Percentiles rank a stretch among this genome's conserved stretches.
phyloP scores from a whole-genome alignment of 306 rosid genomes.

The Citrullus amarus region DNA sequence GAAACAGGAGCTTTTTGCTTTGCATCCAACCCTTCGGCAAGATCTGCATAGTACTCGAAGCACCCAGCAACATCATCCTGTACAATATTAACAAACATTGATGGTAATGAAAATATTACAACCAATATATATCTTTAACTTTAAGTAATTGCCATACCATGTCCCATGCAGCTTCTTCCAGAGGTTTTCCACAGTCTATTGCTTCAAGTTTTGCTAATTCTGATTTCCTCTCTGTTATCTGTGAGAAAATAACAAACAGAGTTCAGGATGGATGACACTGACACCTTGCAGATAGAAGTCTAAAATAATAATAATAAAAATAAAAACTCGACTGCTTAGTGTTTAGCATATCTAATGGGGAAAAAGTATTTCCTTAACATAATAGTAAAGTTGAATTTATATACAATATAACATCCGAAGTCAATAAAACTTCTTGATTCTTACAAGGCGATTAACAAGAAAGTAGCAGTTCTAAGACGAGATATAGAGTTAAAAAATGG shows the following conservation, averaged over 20 bases:
- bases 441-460: neutral
- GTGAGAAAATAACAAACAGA: constrained; percentile 3
- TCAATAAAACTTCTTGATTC: neutral
- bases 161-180: constrained; percentile 94
- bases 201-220: constrained; percentile 61
- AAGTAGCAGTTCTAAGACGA: neutral
- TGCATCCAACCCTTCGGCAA: constrained; percentile 82
- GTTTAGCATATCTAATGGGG: neutral
- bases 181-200: constrained; percentile 76
- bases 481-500: neutral
- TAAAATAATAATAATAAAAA: neutral
- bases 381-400: neutral
- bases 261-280: neutral
- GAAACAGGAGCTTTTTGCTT: constrained; percentile 69
- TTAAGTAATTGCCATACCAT: constrained; percentile 26
- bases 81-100: constrained; percentile 6
- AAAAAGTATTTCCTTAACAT: neutral
- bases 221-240: constrained; percentile 57
- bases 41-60: constrained; percentile 89
- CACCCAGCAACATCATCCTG: constrained; percentile 99
- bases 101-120: neutral
- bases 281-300: neutral
- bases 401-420: neutral
- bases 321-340: neutral
- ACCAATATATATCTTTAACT: neutral